Evolutionary conservation across 805 yeast species (phyloP).

Genomic region (Zygosaccharomyces rouxii): DNA sequence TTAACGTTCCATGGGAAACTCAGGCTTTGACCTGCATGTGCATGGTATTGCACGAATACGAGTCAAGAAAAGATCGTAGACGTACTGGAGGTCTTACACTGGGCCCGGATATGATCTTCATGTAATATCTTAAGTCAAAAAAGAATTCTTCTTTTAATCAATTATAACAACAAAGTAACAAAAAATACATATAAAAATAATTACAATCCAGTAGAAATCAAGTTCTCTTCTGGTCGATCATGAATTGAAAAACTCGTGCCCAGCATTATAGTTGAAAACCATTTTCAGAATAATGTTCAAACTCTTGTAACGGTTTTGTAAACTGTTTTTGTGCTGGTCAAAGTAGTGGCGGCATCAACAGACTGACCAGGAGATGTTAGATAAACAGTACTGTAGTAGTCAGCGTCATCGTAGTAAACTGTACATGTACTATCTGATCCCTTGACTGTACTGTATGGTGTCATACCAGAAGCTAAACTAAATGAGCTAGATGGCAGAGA

Average conservation of each 20-base stretch:
- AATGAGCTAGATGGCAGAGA: conserved; percentile 13
- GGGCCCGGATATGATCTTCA: conserved; percentile 7
- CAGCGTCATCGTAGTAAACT: conserved; percentile 24
- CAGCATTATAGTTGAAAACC: neutral
- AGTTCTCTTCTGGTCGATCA: neutral
- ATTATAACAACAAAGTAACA: neutral
- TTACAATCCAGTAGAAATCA: conserved; percentile 1
- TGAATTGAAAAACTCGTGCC: neutral
- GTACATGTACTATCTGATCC: conserved; percentile 26
- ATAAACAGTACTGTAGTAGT: conserved; percentile 32
- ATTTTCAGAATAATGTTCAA: neutral
- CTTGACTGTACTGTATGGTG: conserved; percentile 13
- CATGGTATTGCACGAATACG: conserved; percentile 32
- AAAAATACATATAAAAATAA: neutral
- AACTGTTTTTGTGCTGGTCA: conserved; percentile 30
- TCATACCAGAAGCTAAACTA: conserved; percentile 8
- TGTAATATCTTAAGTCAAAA: neutral
- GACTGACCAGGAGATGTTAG: conserved; percentile 28
- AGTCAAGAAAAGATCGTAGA: conserved; percentile 31
- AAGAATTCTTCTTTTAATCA: neutral
- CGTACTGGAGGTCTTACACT: conserved; percentile 10
- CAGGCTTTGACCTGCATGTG: conserved; percentile 33
- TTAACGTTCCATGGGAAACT: conserved; percentile 28
- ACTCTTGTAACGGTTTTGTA: conserved; percentile 21
- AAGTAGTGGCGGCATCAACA: conserved; percentile 35